Evolutionary conservation across 2,329 filamentous ascomycete species (phyloP), one percentile per base, ranked within the genome.

Genomic region (Claviceps sorghi): DNA sequence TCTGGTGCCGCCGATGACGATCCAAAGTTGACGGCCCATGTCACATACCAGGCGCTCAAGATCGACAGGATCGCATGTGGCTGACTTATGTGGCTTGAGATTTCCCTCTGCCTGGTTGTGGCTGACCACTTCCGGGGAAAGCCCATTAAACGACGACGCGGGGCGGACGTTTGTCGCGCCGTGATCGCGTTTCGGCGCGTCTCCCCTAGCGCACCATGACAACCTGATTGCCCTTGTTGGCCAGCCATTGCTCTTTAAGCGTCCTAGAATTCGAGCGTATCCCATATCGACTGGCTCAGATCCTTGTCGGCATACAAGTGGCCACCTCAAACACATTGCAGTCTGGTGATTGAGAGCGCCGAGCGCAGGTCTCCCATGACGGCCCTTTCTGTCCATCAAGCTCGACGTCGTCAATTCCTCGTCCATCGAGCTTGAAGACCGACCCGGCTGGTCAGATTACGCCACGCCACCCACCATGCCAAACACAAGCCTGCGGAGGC

Each of bases 401-500:
- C 56, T 55, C 54, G 54, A 59, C 40, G 43, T 38, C 44, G 38
- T 45, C 36, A 21, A 40, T 52, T 46, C 15, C 22, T 47, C 47
- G 42, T 53, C 62, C 55, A 53, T 55, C 57, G 57, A 61, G 55
- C 52, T 44, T 44, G 42, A 26, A 26, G 22, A n/a, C n/a, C 42
- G 42, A 19, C 42, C n/a, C 42, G 42, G 26, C 42, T 29, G 42
- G 13, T 30, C 22, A 8, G 26, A 44, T 48, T 17, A 51, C 30
- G n/a, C 41, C 10, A 49, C 15, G 26, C 11, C 13, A 48, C 9
- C 7, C 50, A 53, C 13, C 34, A 79, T 84, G 82, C 69, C 80
- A 47, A 82, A 80, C 66, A 81, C 77, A 47, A 72, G 71, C 49
- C 66, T 83, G 60, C 71, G 80, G 53, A 73, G 72, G 62, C 81